A percentile compares a stretch with the other conserved stretches of the same genome.
Conservation (phyloP, 768 basidiomycete species). For the Kwoniella bestiolae region DNA sequence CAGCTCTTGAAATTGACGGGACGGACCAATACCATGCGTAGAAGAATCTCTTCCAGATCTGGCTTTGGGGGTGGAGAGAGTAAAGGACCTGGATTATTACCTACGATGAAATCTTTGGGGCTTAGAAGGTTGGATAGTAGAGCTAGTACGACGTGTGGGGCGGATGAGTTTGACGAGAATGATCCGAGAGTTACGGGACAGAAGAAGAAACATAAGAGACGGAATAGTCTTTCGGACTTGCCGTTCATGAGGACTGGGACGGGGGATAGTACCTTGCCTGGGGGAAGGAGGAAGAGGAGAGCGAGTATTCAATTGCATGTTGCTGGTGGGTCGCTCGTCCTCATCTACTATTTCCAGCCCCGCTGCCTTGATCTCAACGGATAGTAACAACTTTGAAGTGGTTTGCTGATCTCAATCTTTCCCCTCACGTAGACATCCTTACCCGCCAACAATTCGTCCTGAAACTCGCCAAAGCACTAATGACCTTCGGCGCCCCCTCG, state of each 20-base stretch:
- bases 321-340: conserved; percentile 34
- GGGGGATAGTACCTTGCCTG: conserved; percentile 4
- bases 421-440: conserved; percentile 65
- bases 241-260: conserved; percentile 26
- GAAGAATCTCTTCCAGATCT: conserved; percentile 23
- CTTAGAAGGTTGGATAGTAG: conserved; percentile 24
- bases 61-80: conserved; percentile 3
- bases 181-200: conserved; percentile 72
- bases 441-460: conserved; percentile 83
- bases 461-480: conserved; percentile 80
- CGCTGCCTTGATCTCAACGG: no score
- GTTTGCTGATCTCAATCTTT: no score
- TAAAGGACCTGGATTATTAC: conserved; percentile 23
- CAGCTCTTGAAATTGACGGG: conserved; percentile 43
- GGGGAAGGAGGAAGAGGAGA: conserved; percentile 25
- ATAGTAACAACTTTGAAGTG: no score
- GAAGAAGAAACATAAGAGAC: conserved; percentile 56
- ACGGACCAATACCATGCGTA: conserved; percentile 30
- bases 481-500: conserved; percentile 62
- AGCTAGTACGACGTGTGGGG: conserved; percentile 23
- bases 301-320: conserved; percentile 49
- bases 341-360: not conserved
- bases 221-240: conserved; percentile 30
- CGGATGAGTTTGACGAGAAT: conserved; percentile 66
- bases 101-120: conserved; percentile 42